Evolutionary conservation across 1,284 basidiomycete species (phyloP).

Genomic region (Gomphus sp.): DNA sequence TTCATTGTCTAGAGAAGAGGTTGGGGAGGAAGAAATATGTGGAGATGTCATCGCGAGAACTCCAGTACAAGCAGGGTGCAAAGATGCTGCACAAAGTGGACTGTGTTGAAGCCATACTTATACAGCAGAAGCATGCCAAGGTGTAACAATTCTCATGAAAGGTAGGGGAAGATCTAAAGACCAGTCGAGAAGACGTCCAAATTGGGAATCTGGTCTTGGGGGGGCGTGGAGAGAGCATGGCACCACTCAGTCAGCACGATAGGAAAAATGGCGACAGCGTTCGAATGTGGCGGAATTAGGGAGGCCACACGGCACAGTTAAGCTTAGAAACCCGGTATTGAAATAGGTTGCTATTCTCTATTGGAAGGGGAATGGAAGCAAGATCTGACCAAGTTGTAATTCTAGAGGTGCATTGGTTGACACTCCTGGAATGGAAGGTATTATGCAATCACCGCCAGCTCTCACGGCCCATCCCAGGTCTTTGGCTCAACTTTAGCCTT

Average conservation of each 20-base stretch:
- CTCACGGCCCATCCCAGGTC: neutral
- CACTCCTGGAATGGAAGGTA: neutral
- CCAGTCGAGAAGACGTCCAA: neutral
- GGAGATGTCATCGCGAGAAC: neutral
- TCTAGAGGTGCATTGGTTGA: neutral
- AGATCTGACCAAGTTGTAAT: neutral
- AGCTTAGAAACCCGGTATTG: neutral
- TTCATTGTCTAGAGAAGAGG: neutral
- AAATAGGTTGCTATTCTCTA: neutral
- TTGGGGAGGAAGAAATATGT: neutral
- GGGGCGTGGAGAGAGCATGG: neutral
- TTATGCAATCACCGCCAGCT: neutral
- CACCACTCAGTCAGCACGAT: neutral
- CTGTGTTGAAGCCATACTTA: neutral
- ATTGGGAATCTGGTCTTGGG: neutral
- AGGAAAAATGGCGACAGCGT: neutral
- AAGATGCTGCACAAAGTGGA: neutral
- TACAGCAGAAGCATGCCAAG: neutral
- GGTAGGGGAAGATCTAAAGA: neutral
- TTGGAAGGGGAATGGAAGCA: neutral
- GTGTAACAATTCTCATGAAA: neutral
- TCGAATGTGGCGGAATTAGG: neutral
- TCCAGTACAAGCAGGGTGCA: neutral
- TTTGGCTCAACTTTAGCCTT: neutral
- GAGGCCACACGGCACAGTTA: neutral